A percentile compares a stretch with the other conserved stretches of the same genome.
These are phyloP conservation scores for Passiflora organensis DNA, from an alignment of 345 rosid genomes.

Conservation along the genomic window DNA sequence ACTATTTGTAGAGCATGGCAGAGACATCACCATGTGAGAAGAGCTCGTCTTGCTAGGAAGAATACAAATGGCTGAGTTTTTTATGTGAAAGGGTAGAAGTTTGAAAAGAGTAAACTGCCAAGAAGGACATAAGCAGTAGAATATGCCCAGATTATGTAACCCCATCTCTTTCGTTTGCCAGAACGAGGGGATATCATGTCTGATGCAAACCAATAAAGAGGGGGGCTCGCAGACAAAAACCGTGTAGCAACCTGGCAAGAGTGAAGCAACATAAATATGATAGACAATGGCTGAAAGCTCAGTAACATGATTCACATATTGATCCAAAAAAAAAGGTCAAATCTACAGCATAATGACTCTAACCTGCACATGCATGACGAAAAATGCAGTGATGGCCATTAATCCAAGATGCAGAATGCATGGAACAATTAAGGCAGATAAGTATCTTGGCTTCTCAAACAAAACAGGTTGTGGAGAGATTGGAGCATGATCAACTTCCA, in stretches of 20 bases:
- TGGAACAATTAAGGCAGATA: slow-evolving; percentile 52
- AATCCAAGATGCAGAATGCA: slow-evolving; percentile 63
- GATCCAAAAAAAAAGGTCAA: not conserved
- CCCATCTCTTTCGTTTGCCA: slow-evolving; percentile 49
- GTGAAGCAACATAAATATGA: slow-evolving; percentile 2
- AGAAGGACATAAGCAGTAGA: slow-evolving; percentile 71
- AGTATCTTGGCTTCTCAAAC: slow-evolving; percentile 31
- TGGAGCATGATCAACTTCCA: slow-evolving; percentile 20
- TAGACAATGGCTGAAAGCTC: not conserved
- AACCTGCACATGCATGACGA: slow-evolving; percentile 93
- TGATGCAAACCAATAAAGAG: slow-evolving; percentile 88
- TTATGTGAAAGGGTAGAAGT: slow-evolving; percentile 91
- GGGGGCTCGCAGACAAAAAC: slow-evolving; percentile 83
- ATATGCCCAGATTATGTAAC: slow-evolving; percentile 61
- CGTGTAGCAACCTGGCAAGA: slow-evolving; percentile 74
- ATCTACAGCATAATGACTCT: slow-evolving; percentile 19
- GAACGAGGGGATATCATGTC: slow-evolving; percentile 30
- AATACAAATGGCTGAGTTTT: not conserved
- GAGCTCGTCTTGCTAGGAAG: not conserved
- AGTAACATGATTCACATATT: not conserved
- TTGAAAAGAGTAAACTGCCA: slow-evolving; percentile 76
- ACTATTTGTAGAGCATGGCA: too few relatives aligned
- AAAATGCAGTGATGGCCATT: slow-evolving; percentile 72
- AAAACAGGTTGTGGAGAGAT: slow-evolving; percentile 20
- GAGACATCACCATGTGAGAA: not conserved